These are phyloP conservation scores for Firmiana major DNA, from an alignment of 345 rosid species.

Conservation along the genomic window DNA sequence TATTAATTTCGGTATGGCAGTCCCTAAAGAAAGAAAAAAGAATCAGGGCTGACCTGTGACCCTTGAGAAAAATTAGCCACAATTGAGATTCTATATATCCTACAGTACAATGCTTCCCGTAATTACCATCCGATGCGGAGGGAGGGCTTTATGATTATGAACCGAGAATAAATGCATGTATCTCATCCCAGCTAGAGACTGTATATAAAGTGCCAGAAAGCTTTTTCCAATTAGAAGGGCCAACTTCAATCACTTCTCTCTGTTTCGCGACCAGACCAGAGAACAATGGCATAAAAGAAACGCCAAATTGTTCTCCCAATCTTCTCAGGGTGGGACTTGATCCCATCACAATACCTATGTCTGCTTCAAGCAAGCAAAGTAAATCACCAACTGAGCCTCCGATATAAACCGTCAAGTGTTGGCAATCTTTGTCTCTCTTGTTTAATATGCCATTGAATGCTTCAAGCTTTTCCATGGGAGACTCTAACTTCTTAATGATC, in stretches of 20 bases:
- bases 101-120: background rate
- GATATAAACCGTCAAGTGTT: conserved; percentile 44
- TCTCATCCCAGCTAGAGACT: conserved; percentile 22
- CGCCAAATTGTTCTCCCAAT: conserved; percentile 44
- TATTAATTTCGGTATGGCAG: background rate
- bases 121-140: background rate
- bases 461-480: conserved; percentile 41
- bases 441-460: background rate
- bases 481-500: conserved; percentile 38
- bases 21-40: background rate
- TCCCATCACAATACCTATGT: conserved; percentile 52
- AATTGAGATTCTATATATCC: background rate
- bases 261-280: conserved; percentile 33
- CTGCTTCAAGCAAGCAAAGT: conserved; percentile 55
- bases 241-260: background rate
- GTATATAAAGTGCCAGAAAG: conserved; percentile 13
- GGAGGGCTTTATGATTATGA: conserved; percentile 1
- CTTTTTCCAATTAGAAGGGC: conserved; percentile 3
- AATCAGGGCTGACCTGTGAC: conserved; percentile 17
- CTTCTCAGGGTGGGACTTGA: conserved; percentile 48
- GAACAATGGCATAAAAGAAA: conserved; percentile 50
- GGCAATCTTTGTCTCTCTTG: conserved; percentile 9
- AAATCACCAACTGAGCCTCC: conserved; percentile 50
- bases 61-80: conserved; percentile 13
- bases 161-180: conserved; percentile 23